These are phyloP conservation scores for Mucor circinelloides DNA, from an alignment of 371 early-diverging fungal species.

Conservation along the genomic window DNA sequence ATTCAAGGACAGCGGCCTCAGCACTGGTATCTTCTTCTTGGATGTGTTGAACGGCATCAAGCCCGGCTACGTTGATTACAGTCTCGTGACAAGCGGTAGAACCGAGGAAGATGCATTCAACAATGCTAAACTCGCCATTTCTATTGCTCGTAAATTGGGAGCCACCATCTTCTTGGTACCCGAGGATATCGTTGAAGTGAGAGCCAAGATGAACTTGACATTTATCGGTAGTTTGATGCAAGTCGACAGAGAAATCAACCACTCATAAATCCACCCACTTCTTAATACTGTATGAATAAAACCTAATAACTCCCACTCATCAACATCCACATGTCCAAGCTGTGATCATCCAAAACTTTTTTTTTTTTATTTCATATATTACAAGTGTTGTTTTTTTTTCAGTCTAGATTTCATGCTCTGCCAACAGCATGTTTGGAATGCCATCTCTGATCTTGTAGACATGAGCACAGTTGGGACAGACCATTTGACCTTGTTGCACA, in stretches of 20 bases:
- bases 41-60: conserved; percentile 92
- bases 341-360: too few relatives aligned
- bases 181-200: conserved; percentile 94
- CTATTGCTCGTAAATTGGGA: conserved; percentile 94
- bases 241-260: conserved; percentile 3
- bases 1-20: conserved; percentile 84
- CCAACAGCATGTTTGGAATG: conserved; percentile 96
- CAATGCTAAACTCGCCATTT: conserved; percentile 93
- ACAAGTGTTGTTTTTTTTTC: neutral
- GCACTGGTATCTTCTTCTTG: conserved; percentile 82
- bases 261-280: neutral
- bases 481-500: conserved; percentile 88
- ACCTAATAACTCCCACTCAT: neutral
- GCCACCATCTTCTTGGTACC: conserved; percentile 95
- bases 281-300: neutral
- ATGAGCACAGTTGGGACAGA: conserved; percentile 89
- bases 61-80: conserved; percentile 89
- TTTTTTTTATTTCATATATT: neutral
- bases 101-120: conserved; percentile 80
- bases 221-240: conserved; percentile 13
- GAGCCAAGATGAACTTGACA: conserved; percentile 71
- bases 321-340: too few relatives aligned
- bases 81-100: conserved; percentile 78
- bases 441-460: conserved; percentile 91
- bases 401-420: conserved; percentile 89